These are phyloP conservation scores for Pseudomassariella vexata DNA, from an alignment of 2,329 filamentous ascomycete species.

Conservation along the genomic window DNA sequence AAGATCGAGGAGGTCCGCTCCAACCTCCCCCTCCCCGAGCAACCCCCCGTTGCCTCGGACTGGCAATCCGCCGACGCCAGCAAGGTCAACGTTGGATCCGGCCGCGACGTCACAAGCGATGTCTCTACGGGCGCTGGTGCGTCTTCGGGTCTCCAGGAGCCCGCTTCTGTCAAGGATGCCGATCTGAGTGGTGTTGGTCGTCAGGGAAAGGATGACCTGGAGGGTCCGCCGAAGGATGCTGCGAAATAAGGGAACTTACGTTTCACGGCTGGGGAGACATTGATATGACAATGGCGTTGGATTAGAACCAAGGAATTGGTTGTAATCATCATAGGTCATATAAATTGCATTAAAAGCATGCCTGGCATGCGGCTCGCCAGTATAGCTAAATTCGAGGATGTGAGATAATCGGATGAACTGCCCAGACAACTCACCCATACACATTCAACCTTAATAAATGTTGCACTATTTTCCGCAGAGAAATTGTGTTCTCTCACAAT, in stretches of 20 bases:
- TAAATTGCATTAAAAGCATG: no score
- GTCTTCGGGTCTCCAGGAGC: conserved; percentile 49
- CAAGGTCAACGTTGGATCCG: conserved; percentile 66
- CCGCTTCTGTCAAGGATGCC: conserved; percentile 50
- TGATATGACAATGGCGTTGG: no score
- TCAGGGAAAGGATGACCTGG: conserved; percentile 54
- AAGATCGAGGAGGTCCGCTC: conserved; percentile 62
- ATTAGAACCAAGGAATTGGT: no score
- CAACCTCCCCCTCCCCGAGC: conserved; percentile 74
- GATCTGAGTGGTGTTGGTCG: conserved; percentile 58
- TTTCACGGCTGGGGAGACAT: no score
- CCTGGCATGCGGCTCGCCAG: no score
- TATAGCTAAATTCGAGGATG: no score
- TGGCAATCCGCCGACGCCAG: conserved; percentile 67
- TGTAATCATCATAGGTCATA: no score
- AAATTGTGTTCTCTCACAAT: no score
- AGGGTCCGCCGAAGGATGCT: conserved; percentile 54
- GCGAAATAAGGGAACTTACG: conserved; percentile 22
- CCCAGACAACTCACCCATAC: no score
- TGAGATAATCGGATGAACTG: no score
- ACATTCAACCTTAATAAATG: no score
- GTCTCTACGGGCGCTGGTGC: conserved; percentile 44
- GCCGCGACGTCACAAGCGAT: conserved; percentile 45
- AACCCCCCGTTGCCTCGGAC: conserved; percentile 71
- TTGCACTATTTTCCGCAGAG: no score